Evolutionary conservation across 768 basidiomycete species (phyloP), one percentile per base, ranked within the genome.

Genomic region (Calocybe gangraenosa): DNA sequence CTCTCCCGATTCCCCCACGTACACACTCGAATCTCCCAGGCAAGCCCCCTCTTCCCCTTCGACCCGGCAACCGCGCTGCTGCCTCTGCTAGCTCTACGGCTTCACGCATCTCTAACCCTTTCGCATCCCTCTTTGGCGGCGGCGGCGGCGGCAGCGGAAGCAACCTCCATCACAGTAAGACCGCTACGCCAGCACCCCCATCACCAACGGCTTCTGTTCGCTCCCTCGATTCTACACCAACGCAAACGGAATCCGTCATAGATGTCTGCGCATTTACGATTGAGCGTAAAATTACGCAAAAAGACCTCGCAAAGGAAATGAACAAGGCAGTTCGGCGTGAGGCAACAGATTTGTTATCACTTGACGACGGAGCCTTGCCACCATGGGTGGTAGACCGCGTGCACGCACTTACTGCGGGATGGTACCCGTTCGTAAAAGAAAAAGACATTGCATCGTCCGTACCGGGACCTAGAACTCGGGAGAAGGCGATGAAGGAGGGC

Each of bases 111-210:
- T 62, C 75, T 20, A 86, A 85, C 54, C 83, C 89, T 0, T 92
- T 93, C 53, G 84, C 87, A 0, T 84, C 84, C 1, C 72, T 93
- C n/a, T 91, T 90, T 54, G 86, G 81, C 4, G 15, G 67, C 56
- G 14, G 34, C 17, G 84, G 80, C 8, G 11, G 66, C 56, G 46
- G 57, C 55, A 46, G 57, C 56, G 18, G 57, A 65, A 7, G 62
- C 61, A 21, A 53, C 56, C 9, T 63, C 41, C 49, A 64, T 53
- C 54, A 61, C 13, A 30, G 62, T 1, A 40, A 57, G 20, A 49
- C 69, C 20, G 51, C 65, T 1, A 45, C 71, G 1, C 37, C 58
- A 49, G 47, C 64, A 48, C 43, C 69, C 51, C 25, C 65, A 53
- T 58, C 60, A n/a, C 59, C 61, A 1, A 56, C 58, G 11, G 48